Evolutionary conservation across 306 rosid genomes (phyloP), one percentile per base, ranked within the genome.

Genomic region (Fragaria vesca): DNA sequence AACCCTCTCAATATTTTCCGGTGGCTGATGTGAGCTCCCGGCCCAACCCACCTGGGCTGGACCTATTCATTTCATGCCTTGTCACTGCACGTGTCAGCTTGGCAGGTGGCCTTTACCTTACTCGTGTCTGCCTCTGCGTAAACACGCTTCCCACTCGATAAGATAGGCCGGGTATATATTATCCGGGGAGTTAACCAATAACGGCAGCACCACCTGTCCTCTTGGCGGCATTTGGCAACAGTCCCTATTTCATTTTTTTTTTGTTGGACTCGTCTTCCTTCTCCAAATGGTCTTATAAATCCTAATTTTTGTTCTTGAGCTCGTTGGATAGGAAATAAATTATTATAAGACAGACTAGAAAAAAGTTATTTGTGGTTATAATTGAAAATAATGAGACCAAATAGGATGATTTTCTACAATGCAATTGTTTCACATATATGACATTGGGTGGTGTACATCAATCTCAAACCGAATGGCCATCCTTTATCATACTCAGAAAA

Each of bases 11-110:
- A 2, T 47, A 20, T 7, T 55, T 21, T 57, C 63, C 63, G 32
- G 32, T 55, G 4, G 61, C 21, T 55, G 61, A 55, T 55, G 61
- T 55, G 30, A 57, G 63, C 63, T 21, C 4, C 63, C 11, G 32
- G 40, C 40, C 42, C 13, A 62, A 30, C 68, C 68, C 42, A 16
- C 6, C 34, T 26, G 2, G 38, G 9, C 40, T 30, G n/a, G 20
- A 21, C 30, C 63, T 30, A 15, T 5, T 62, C 68, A 30, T 62
- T 21, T 57, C 32, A 21, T 21, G 63, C 42, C 42, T 30, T 6
- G 66, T 30, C 69, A 62, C 68, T 6, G 68, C 50, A 42, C 79
- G 62, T 66, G 83, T 73, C 79, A 6, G 1, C 68, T 9, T 2
- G 0, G 0, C 36, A 26, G 18, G 40, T 12, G 38, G 16, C 13